Evolutionary conservation across 176 grass and related monocot species (phyloP).

Genomic region (Melocanna baccifera): DNA sequence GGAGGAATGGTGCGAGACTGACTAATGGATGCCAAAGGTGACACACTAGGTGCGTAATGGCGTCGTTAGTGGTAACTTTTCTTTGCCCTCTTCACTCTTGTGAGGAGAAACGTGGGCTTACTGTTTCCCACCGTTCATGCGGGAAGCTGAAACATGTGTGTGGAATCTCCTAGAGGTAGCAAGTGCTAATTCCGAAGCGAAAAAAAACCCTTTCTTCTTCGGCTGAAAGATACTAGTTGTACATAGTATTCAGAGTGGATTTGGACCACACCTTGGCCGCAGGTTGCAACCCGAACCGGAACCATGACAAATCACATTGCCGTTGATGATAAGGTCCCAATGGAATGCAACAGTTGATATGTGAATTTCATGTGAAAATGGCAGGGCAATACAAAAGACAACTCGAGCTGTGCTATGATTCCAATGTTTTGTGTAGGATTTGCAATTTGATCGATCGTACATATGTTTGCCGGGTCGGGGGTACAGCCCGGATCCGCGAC

Average conservation of each 20-base stretch:
- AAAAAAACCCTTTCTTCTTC: neutral
- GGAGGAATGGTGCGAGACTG: neutral
- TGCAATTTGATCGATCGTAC: neutral
- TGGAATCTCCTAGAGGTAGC: slow-evolving; percentile 8
- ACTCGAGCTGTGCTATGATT: neutral
- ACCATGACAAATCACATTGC: neutral
- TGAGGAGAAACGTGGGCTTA: slow-evolving; percentile 15
- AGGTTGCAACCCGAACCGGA: neutral
- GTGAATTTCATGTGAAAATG: neutral
- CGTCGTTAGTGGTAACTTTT: slow-evolving; percentile 26
- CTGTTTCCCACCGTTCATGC: neutral
- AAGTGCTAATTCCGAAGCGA: neutral
- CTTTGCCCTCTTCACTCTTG: neutral
- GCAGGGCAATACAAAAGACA: neutral
- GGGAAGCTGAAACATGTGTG: neutral
- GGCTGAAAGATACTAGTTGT: neutral
- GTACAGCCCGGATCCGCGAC: neutral
- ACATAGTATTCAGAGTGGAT: neutral
- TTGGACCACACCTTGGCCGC: neutral
- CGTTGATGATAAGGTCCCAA: neutral
- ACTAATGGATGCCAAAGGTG: slow-evolving; percentile 32
- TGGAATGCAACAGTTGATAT: neutral
- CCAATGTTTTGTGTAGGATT: neutral
- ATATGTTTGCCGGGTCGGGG: neutral
- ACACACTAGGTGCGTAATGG: slow-evolving; percentile 21